These are phyloP conservation scores for Coemansia asiatica DNA, from an alignment of 192 early-diverging fungal genomes.

Conservation along the genomic window DNA sequence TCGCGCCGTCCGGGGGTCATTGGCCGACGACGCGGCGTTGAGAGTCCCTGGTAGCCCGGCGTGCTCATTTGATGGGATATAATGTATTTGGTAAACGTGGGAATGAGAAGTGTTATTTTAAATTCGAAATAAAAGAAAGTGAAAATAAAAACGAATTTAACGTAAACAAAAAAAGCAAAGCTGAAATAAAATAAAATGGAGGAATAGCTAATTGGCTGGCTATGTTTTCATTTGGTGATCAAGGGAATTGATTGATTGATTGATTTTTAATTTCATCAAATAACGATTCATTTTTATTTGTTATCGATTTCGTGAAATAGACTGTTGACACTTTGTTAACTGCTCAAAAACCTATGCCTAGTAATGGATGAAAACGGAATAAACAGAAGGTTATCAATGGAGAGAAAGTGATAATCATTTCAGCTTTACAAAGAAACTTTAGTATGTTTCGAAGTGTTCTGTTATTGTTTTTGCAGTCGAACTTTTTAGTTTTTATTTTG, in stretches of 20 bases:
- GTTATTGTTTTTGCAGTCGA: not conserved
- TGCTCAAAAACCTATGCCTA: too few relatives aligned
- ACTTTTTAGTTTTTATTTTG: not conserved
- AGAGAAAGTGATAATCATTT: too few relatives aligned
- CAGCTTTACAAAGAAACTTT: not conserved
- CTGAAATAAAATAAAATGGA: too few relatives aligned
- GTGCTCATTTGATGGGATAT: conserved; percentile 27
- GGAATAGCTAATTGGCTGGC: too few relatives aligned
- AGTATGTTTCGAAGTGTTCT: not conserved
- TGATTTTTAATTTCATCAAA: too few relatives aligned
- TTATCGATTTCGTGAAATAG: too few relatives aligned
- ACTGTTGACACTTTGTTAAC: too few relatives aligned
- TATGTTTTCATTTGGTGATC: too few relatives aligned
- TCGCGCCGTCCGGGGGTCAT: conserved; percentile 49
- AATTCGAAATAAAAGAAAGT: not conserved
- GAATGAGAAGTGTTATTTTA: not conserved
- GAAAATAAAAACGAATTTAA: not conserved
- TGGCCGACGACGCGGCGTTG: conserved; percentile 47
- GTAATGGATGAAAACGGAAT: too few relatives aligned
- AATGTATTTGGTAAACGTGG: not conserved
- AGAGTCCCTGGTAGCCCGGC: conserved; percentile 29
- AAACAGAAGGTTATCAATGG: too few relatives aligned
- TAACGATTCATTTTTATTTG: too few relatives aligned
- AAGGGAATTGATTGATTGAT: not conserved
- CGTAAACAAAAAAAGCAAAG: not conserved